Percentiles rank a stretch among this genome's conserved stretches.
Conservation (phyloP, 1,284 basidiomycete genomes). For the Waitea zeae region DNA sequence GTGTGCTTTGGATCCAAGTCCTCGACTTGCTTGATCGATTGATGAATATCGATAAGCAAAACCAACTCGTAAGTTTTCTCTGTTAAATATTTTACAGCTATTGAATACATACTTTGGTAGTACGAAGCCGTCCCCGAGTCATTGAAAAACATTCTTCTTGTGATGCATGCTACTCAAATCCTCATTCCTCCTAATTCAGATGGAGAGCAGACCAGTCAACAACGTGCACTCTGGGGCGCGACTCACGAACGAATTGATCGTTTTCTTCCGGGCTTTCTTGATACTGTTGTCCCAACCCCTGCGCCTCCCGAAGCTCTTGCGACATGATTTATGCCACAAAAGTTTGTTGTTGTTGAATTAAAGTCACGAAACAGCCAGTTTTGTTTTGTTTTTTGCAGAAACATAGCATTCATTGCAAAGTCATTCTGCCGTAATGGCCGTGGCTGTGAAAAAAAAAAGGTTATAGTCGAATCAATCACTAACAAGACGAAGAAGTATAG, state of each 20-base stretch:
- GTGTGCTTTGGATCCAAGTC: constrained; percentile 80
- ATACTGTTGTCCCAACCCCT: constrained; percentile 42
- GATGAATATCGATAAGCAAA: constrained; percentile 72
- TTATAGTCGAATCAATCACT: no score
- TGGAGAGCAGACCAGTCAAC: constrained; percentile 41
- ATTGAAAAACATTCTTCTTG: constrained; percentile 90
- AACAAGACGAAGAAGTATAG: no score
- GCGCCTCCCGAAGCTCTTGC: constrained; percentile 7
- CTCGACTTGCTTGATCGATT: constrained; percentile 81
- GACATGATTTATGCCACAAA: background rate
- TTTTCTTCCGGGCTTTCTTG: constrained; percentile 80
- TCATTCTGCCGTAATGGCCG: no score
- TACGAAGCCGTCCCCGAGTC: constrained; percentile 87
- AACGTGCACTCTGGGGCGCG: constrained; percentile 67
- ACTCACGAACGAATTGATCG: constrained; percentile 75
- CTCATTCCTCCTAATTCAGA: constrained; percentile 52
- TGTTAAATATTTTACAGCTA: constrained; percentile 7
- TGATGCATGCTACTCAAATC: constrained; percentile 83
- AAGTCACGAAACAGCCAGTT: background rate
- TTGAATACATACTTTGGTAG: constrained; percentile 30
- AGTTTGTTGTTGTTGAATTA: no score
- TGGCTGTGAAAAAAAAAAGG: no score
- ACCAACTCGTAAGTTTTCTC: constrained; percentile 61
- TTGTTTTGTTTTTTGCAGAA: no score
- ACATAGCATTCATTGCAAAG: no score